These are phyloP conservation scores for Alliaria petiolata DNA, from an alignment of 345 rosid species.

Conservation along the genomic window DNA sequence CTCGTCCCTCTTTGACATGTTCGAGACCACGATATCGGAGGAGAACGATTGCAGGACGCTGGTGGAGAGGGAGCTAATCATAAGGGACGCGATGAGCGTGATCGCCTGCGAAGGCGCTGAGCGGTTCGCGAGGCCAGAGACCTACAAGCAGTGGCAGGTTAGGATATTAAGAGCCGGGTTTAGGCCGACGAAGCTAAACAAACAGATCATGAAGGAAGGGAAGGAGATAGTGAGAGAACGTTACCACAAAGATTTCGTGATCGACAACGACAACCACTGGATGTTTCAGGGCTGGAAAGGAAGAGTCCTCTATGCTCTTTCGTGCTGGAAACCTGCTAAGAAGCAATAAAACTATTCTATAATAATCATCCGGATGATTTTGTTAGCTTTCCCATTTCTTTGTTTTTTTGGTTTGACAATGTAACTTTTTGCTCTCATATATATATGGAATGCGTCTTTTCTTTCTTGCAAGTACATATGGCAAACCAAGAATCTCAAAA, in stretches of 20 bases:
- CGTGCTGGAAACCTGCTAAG: constrained; percentile 65
- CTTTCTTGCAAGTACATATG: constrained; percentile 4
- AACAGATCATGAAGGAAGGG: constrained; percentile 44
- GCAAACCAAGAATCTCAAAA: background rate
- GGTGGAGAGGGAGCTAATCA: constrained; percentile 56
- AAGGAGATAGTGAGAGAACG: constrained; percentile 36
- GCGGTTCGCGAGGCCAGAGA: constrained; percentile 70
- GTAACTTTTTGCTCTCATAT: constrained; percentile 1
- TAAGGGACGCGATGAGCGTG: constrained; percentile 57
- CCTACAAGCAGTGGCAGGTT: constrained; percentile 73
- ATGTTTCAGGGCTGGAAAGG: constrained; percentile 96
- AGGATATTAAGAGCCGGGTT: constrained; percentile 58
- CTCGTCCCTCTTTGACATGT: constrained; percentile 69
- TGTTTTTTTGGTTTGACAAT: background rate
- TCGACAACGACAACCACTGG: constrained; percentile 67
- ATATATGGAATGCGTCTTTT: background rate
- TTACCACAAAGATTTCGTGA: constrained; percentile 60
- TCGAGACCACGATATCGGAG: constrained; percentile 39
- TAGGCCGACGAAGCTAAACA: constrained; percentile 47
- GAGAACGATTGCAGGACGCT: constrained; percentile 54
- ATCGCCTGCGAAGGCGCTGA: constrained; percentile 71
- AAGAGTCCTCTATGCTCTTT: constrained; percentile 52
- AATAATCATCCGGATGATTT: background rate
- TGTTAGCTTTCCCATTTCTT: background rate
- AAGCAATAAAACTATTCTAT: background rate